These are phyloP conservation scores for Adansonia grandidieri DNA, from an alignment of 441 rosid genomes.

Conservation along the genomic window DNA sequence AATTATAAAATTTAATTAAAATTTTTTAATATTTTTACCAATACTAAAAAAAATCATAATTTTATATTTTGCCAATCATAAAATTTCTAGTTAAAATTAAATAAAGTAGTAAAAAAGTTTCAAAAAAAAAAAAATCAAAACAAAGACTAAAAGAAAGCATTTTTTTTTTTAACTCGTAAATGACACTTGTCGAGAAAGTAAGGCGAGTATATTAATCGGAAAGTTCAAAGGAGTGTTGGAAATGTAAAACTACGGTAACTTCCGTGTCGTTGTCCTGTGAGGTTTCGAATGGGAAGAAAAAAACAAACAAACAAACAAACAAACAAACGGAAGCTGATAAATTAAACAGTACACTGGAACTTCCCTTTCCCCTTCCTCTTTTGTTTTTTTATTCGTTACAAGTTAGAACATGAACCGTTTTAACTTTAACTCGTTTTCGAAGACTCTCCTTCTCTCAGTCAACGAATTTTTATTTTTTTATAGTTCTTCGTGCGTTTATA, in stretches of 20 bases:
- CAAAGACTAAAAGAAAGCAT: too few species aligned
- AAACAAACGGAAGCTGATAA: background rate
- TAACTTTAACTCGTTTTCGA: conserved; percentile 34
- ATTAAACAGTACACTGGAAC: too few species aligned
- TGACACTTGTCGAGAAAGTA: too few species aligned
- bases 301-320: background rate
- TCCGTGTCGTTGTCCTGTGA: conserved; percentile 9
- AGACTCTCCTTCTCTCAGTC: conserved; percentile 23
- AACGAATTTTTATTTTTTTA: conserved; percentile 21
- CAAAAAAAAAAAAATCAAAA: too few species aligned
- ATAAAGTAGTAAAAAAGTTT: too few species aligned
- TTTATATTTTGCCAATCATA: too few species aligned
- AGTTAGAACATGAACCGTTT: background rate
- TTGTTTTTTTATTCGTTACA: background rate
- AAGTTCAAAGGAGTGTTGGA: background rate
- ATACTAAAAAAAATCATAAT: too few species aligned
- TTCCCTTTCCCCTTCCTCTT: background rate
- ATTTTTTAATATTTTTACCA: too few species aligned
- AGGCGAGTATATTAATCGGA: too few species aligned
- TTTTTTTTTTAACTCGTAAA: too few species aligned
- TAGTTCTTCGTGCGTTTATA: background rate
- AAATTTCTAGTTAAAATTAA: too few species aligned
- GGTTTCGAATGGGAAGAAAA: background rate
- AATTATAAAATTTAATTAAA: too few species aligned
- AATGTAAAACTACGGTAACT: background rate